Percentiles rank a stretch among this genome's conserved stretches.
Evolutionary conservation across 257 asterid genomes (phyloP).

Genomic region (Vinca minor): DNA sequence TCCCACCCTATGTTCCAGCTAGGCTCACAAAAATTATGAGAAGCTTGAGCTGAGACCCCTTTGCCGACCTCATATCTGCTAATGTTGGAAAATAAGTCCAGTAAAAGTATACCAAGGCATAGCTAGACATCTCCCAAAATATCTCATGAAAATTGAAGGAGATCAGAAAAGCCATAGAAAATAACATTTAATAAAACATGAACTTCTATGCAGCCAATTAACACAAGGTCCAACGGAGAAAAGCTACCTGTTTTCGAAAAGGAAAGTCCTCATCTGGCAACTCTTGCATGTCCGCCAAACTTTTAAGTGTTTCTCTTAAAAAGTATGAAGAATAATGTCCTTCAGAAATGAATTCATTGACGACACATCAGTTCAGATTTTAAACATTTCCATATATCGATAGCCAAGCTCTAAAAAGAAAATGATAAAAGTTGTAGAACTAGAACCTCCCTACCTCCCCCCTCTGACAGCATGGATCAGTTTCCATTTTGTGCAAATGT

Average conservation of each 20-base stretch:
- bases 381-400: neutral
- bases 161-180: neutral
- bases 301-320: constrained; percentile 48
- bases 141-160: neutral
- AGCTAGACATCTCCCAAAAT: neutral
- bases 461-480: neutral
- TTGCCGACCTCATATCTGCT: neutral
- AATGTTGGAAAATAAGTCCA: neutral
- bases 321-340: constrained; percentile 57
- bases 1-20: no score
- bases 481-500: neutral
- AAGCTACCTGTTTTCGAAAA: constrained; percentile 64
- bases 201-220: neutral
- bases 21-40: neutral
- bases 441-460: neutral
- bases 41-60: neutral
- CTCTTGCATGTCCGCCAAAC: constrained; percentile 69
- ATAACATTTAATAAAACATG: neutral
- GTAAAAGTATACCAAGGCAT: neutral
- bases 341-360: constrained; percentile 20
- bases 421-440: neutral
- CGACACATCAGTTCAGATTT: neutral
- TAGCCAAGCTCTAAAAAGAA: neutral
- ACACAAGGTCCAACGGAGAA: neutral
- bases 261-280: constrained; percentile 74